Base-by-base conservation (phyloP, 192 early-diverging fungal species). In the Gryganskiella cystojenkinii region DNA sequence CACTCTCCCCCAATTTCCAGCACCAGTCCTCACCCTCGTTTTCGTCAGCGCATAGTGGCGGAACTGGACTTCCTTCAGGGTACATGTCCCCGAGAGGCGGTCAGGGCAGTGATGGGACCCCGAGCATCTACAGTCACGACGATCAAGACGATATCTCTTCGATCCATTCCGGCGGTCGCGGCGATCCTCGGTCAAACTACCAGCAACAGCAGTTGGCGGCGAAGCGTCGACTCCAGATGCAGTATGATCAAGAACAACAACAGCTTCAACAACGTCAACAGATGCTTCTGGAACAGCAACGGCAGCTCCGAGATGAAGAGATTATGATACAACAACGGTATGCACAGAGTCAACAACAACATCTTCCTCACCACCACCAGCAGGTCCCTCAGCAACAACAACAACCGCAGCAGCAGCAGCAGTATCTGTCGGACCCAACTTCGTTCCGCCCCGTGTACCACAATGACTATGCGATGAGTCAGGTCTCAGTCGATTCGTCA, bases 171-270 rank as follows among this genome's bases (percentile, higher is more conserved):
- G 56, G 56, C n/a, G 37, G 37, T 40, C 37, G 37, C 37, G 37
- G 13, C 13, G 37, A 5, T 13, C 5, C 13, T 5, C 37, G 37
- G 37, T 40, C 37, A 5, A 40, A 40, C 13, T 42, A 42, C 25
- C 57, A 59, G 14, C 27, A 40, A 14, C 33, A 56, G n/a, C 28
- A 56, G 33, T 19, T 60, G 46, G 43, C 65, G 40, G 73, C 73
- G 0, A 78, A 69, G 42, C 37, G 53, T 14, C 65, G 73, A 27
- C 73, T 78, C 8, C 73, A 78, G 46, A 62, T 64, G 66, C 73
- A 78, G 3, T 24, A 25, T 17, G 64, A 78, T 28, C 33, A 28
- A 5, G 45, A 62, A 4, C 68, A 70, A 20, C 68, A 70, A 10
- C 52, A 70, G 19, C 42, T 45, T 2, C 56, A 59, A 44, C 56